These are phyloP conservation scores for Quercus alba DNA, from an alignment of 306 rosid species.

Conservation along the genomic window DNA sequence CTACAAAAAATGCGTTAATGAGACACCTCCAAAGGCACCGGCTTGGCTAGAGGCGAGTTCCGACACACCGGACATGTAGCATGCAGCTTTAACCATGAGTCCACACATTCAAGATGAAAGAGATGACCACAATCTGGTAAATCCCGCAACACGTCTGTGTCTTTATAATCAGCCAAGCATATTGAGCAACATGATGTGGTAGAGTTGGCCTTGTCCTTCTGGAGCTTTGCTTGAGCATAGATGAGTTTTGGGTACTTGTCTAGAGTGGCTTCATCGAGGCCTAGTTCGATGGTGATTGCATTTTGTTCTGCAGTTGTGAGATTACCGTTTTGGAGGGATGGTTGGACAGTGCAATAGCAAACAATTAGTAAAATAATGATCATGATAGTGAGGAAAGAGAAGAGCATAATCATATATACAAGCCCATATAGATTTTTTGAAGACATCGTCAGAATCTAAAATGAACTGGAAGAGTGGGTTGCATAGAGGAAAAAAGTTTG, in stretches of 20 bases:
- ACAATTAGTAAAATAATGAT: too few relatives aligned
- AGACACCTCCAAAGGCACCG: neutral
- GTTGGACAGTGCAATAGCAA: too few relatives aligned
- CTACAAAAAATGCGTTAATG: too few relatives aligned
- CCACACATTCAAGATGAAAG: neutral
- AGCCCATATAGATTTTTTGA: too few relatives aligned
- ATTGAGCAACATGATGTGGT: slow-evolving; percentile 6
- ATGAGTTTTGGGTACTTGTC: neutral
- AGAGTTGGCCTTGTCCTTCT: neutral
- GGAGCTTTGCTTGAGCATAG: slow-evolving; percentile 2
- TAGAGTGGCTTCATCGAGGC: slow-evolving; percentile 4
- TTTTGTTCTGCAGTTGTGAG: neutral
- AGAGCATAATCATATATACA: too few relatives aligned
- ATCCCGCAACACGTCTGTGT: neutral
- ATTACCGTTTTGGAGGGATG: too few relatives aligned
- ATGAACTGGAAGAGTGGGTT: too few relatives aligned
- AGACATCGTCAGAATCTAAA: too few relatives aligned
- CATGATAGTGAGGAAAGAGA: too few relatives aligned
- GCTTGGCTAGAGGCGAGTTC: neutral
- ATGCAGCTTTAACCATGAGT: neutral
- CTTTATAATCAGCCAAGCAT: slow-evolving; percentile 12
- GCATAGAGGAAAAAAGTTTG: too few relatives aligned
- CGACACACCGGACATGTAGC: neutral
- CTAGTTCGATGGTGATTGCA: neutral
- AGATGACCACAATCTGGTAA: neutral